Percentiles rank a stretch among this genome's conserved stretches.
Conservation (phyloP, 73 alveolate species). For the Tetrahymena borealis region DNA sequence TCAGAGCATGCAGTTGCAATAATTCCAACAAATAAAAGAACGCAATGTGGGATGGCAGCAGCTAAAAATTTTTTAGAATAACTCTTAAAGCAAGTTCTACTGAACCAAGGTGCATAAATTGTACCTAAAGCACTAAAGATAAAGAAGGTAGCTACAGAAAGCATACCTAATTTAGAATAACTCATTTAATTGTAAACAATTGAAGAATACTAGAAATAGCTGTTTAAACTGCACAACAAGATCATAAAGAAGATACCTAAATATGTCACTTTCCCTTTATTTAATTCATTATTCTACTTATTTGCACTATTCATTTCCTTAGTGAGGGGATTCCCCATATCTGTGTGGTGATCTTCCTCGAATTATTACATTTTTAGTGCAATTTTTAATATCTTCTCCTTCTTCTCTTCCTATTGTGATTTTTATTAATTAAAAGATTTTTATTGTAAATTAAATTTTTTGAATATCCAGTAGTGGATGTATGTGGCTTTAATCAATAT, state of each 20-base stretch:
- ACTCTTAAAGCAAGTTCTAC: not conserved
- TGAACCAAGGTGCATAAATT: not conserved
- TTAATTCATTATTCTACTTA: not conserved
- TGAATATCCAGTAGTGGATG: too few species aligned
- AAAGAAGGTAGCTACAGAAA: not conserved
- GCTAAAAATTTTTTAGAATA: not conserved
- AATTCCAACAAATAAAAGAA: not conserved
- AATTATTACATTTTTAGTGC: too few species aligned
- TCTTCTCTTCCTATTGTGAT: too few species aligned
- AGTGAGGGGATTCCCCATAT: too few species aligned
- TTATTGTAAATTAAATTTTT: too few species aligned
- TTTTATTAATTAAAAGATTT: too few species aligned
- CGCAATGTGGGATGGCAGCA: not conserved
- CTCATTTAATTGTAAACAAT: not conserved
- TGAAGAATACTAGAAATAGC: not conserved
- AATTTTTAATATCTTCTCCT: too few species aligned
- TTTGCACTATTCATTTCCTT: not conserved
- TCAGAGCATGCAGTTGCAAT: not conserved
- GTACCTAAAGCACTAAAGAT: not conserved
- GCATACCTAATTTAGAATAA: not conserved
- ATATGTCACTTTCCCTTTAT: not conserved
- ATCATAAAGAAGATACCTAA: not conserved
- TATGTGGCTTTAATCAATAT: too few species aligned
- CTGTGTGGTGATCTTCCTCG: too few species aligned
- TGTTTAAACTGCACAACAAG: not conserved